Base-by-base conservation (phyloP, 495 filamentous ascomycete genomes). In the Tricharina praecox region DNA sequence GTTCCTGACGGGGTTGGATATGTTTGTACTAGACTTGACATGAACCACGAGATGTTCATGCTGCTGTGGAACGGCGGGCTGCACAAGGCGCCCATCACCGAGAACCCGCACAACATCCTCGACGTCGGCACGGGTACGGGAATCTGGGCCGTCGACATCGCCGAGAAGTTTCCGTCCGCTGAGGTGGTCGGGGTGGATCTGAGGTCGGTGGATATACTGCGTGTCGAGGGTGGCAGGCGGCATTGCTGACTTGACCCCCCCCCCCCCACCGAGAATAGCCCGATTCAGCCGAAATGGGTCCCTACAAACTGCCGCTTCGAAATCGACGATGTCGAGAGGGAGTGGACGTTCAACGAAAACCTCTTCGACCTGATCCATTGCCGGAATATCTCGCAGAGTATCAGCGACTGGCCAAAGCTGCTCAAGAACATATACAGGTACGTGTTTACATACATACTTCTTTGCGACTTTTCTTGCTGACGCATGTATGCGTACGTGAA, bases 241-340 rank as follows among this genome's bases (percentile, higher is more conserved):
- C 28, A 13, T 13, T 13, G 28, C 13, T 32, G 7, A 32, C 28
- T 32, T 7, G 7, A 32, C 13, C 7, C 28, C 7, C 28, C 28
- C 7, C 13, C 28, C 13, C 28, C 7, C 28, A 13, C 41, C 21
- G 80, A 85, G 54, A 62, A 83, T 28, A 75, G 70, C 25, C 72
- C 74, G 2, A 77, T 78, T 48, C 76, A 79, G 54, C 76, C 76
- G 0, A 61, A 63, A 39, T 73, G 71, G 69, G 70, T 76, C 2
- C 74, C 75, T 11, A 68, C 73, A 3, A 79, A 78, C 53, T 68
- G 74, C 30, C 65, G 66, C 23, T 80, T 80, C 48, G 70, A 75
- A 63, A 68, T 80, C 10, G 77, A 80, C 49, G 77, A 80, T 52
- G 62, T 74, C 38, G 66, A 67, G 45, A 51, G 62, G 19, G 53